A percentile compares a stretch with the other conserved stretches of the same genome.
Evolutionary conservation across 2,329 filamentous ascomycete genomes (phyloP).

Genomic region (Fusarium armeniacum): DNA sequence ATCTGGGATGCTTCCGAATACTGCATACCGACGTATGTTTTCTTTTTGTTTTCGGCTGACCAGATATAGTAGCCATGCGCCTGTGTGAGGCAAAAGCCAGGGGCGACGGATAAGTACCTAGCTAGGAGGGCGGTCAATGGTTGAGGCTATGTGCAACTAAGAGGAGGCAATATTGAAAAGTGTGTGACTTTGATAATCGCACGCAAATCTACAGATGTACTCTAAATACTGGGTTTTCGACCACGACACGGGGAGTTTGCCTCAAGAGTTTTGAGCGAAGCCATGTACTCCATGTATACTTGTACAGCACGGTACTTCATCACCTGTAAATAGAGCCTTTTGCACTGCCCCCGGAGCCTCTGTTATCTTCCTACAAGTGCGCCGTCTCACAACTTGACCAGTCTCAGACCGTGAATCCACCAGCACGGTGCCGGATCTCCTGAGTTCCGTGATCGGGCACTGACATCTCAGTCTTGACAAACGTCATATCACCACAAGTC

Average conservation of each 20-base stretch:
- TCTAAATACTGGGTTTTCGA: slow-evolving; percentile 3
- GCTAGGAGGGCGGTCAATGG: slow-evolving; percentile 20
- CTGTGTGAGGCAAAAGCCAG: slow-evolving; percentile 20
- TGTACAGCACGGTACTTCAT: not conserved
- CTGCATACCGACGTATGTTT: slow-evolving; percentile 1
- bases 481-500: slow-evolving; percentile 39
- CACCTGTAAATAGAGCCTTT: slow-evolving; percentile 12
- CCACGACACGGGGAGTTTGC: slow-evolving; percentile 12
- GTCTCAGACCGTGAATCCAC: slow-evolving; percentile 28
- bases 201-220: slow-evolving; percentile 2
- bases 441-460: slow-evolving; percentile 30
- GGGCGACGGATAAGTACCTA: slow-evolving; percentile 17
- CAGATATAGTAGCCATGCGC: slow-evolving; percentile 4
- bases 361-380: not conserved
- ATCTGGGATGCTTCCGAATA: slow-evolving; percentile 19
- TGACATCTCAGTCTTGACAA: slow-evolving; percentile 26
- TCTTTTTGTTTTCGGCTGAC: not conserved
- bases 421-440: slow-evolving; percentile 36
- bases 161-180: slow-evolving; percentile 20
- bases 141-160: slow-evolving; percentile 16
- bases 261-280: slow-evolving; percentile 3
- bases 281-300: not conserved
- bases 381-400: slow-evolving; percentile 31
- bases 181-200: slow-evolving; percentile 7
- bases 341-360: slow-evolving; percentile 23